Base-by-base conservation (phyloP, 139 green algal genomes). In the Chlamydomonas schloesseri region DNA sequence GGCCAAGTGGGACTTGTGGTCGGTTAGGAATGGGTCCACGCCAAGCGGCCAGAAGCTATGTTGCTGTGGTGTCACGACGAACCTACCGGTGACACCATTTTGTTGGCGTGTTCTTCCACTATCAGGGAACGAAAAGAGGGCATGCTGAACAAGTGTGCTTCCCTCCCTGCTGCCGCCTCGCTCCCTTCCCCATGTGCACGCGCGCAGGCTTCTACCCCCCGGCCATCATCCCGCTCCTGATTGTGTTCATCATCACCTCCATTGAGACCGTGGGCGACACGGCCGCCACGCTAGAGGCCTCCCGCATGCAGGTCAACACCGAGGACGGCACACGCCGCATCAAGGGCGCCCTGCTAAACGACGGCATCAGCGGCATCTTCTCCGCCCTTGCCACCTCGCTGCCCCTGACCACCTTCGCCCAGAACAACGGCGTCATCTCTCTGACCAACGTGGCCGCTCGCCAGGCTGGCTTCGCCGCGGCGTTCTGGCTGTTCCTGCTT, bases 181-280 rank as follows among this genome's bases (percentile, higher is more conserved):
- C 53, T 17, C 53, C 53, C 53, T 60, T n/a, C n/a, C n/a, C n/a
- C 42, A 50, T 50, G 42, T 50, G 42, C 42, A 50, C 8, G 42
- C 42, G n/a, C 8, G 42, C 42, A 50, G 75, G 69, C 24, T 93
- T 94, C 67, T 94, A 94, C 29, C 82, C 74, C 86, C 91, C 91
- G 18, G 91, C 90, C 33, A 68, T 94, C 37, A 70, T 94, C 13
- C 91, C 91, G 8, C 37, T 89, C 1, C 53, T 87, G 11, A 91
- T 94, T 34, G 79, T 75, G 55, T 85, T 76, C 31, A 85, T 87
- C 47, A 89, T 93, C 58, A 92, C 86, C 14, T 83, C 77, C 29
- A 83, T 97, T 0, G 95, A 97, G 90, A 93, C 83, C 24, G 93
- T 96, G 29, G 95, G 95, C 21, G 95, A 98, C 83, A 92, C 96